Evolutionary conservation across 1,139 yeast genomes (phyloP).

Genomic region (Nakaseomyces bracarensis): DNA sequence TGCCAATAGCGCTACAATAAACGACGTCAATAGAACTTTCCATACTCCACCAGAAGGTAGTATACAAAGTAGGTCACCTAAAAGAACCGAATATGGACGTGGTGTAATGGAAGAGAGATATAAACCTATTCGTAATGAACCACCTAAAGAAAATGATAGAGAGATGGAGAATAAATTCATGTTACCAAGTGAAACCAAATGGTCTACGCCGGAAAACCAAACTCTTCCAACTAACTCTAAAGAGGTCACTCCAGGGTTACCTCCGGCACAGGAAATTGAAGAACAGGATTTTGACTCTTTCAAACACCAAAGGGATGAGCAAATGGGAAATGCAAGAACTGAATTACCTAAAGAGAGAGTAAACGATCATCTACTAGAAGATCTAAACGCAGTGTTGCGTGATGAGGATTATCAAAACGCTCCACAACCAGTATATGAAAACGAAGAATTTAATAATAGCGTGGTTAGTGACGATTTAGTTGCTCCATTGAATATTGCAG

Average conservation of each 20-base stretch:
- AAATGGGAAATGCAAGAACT: background rate
- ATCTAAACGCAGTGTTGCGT: constrained; percentile 21
- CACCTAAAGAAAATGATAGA: background rate
- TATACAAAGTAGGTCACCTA: constrained; percentile 3
- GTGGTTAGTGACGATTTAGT: constrained; percentile 1
- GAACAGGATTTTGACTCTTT: background rate
- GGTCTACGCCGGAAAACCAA: constrained; percentile 1
- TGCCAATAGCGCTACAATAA: constrained; percentile 18
- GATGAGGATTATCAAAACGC: constrained; percentile 7
- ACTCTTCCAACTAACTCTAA: background rate
- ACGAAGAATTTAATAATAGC: constrained; percentile 2
- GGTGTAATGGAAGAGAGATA: background rate
- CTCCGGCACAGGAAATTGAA: background rate
- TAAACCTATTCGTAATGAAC: background rate
- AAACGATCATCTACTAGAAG: constrained; percentile 19
- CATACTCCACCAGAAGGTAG: constrained; percentile 6
- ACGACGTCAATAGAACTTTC: constrained; percentile 16
- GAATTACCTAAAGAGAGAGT: constrained; percentile 1
- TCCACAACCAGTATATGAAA: background rate
- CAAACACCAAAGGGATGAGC: constrained; percentile 4
- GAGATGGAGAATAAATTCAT: background rate
- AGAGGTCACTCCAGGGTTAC: background rate
- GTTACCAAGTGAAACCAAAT: constrained; percentile 1
- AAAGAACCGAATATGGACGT: constrained; percentile 3
- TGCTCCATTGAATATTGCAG: constrained; percentile 7